These are phyloP conservation scores for Cerrena zonata DNA, from an alignment of 1,284 basidiomycete species.

Conservation along the genomic window DNA sequence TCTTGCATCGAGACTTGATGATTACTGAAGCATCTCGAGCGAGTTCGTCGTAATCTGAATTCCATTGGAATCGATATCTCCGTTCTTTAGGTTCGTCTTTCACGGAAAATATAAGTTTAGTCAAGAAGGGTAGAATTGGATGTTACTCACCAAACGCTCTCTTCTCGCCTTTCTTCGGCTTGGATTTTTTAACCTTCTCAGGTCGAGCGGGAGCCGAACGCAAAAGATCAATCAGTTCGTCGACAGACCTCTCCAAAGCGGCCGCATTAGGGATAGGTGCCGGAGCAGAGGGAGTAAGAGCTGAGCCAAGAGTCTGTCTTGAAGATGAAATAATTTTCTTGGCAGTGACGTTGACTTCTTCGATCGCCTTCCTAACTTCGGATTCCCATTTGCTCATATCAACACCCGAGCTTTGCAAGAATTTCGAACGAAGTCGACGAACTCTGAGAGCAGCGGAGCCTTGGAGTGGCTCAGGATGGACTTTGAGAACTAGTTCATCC, in stretches of 20 bases:
- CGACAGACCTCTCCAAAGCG: constrained; percentile 48
- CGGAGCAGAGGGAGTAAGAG: constrained; percentile 20
- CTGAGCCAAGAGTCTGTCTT: constrained; percentile 19
- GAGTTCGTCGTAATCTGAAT: constrained; percentile 78
- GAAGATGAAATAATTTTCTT: constrained; percentile 34
- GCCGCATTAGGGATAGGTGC: constrained; percentile 35
- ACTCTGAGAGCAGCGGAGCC: constrained; percentile 45
- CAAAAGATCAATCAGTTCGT: constrained; percentile 51
- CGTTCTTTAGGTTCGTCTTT: constrained; percentile 29
- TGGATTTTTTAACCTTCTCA: constrained; percentile 32
- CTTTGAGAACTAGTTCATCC: constrained; percentile 47
- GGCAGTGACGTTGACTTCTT: constrained; percentile 46
- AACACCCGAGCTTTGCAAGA: constrained; percentile 47
- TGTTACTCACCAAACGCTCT: constrained; percentile 2
- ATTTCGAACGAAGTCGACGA: constrained; percentile 47
- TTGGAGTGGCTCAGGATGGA: constrained; percentile 49
- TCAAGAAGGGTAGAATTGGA: neutral
- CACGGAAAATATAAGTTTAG: neutral
- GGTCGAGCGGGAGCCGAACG: constrained; percentile 36
- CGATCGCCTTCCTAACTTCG: constrained; percentile 50
- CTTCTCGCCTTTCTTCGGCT: constrained; percentile 18
- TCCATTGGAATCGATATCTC: constrained; percentile 76
- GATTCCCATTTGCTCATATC: constrained; percentile 56
- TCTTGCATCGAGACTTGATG: constrained; percentile 71
- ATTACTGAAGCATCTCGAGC: constrained; percentile 79